Evolutionary conservation across 139 green algal species (phyloP).

Genomic region (Micractinium sp.): DNA sequence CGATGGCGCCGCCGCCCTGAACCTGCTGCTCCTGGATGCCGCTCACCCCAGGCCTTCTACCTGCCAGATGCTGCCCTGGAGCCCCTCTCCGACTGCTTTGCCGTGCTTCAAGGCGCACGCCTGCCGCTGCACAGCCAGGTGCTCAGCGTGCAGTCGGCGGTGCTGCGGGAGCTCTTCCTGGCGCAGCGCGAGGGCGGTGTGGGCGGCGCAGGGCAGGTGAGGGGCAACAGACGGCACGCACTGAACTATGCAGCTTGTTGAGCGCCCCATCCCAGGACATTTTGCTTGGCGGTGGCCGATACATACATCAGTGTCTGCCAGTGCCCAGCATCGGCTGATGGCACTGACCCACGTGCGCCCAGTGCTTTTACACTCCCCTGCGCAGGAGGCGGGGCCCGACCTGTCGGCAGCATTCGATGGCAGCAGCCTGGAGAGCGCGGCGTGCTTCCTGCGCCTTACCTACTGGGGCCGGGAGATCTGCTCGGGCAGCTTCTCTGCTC

Average conservation of each 20-base stretch:
- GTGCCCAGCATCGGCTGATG: too few species aligned
- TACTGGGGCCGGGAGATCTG: not conserved
- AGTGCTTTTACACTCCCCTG: too few species aligned
- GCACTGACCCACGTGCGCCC: too few species aligned
- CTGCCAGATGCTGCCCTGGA: not conserved
- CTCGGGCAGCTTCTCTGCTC: not conserved
- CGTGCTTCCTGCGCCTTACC: not conserved
- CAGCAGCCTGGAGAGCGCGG: not conserved
- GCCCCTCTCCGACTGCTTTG: not conserved
- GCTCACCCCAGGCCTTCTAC: not conserved
- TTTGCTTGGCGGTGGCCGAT: too few species aligned
- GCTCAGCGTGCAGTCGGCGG: not conserved
- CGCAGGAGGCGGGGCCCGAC: not conserved
- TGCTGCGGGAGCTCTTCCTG: not conserved
- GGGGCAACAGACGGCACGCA: not conserved
- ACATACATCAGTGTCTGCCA: too few species aligned
- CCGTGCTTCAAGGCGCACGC: not conserved
- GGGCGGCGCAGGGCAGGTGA: not conserved
- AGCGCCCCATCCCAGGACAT: too few species aligned
- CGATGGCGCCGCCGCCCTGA: not conserved
- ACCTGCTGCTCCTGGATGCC: not conserved
- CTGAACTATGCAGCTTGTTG: not conserved
- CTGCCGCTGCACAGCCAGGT: slow-evolving; percentile 5
- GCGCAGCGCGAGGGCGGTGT: not conserved
- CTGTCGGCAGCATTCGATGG: not conserved